Evolutionary conservation across 2,329 filamentous ascomycete genomes (phyloP), one percentile per base, ranked within the genome.

Genomic region (Penicillium freii): DNA sequence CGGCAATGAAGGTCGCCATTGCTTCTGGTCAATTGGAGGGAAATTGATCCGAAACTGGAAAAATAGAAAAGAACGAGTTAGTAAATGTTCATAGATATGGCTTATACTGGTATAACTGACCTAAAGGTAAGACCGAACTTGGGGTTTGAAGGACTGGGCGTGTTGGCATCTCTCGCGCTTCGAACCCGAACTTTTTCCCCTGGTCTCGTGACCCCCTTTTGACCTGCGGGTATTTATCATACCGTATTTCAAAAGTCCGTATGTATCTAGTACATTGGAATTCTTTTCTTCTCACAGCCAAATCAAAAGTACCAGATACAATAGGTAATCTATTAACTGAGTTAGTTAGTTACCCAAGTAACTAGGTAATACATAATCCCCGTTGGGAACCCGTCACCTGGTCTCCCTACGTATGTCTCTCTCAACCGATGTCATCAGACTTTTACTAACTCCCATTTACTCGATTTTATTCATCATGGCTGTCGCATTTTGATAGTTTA

Each of bases 1-100:
- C 56, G 36, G 64, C 56, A 54, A 72, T 51, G 47, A 64, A 66
- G 54, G 69, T 67, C 17, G 72, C 69, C 71, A 74, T 71, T 51
- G 31, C 36, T 34, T 40, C 40, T 61, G 27, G 46, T 46, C 55
- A 61, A 60, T 56, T 45, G 39, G 27, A 7, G 5, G 17, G 15
- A 8, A 19, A 52, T 52, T 47, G 53, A 36, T 19, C 45, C 38
- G 27, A 29, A 5, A 21, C 50, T 47, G 10, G 10, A 50, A 6
- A 4, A 44, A 36, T 25, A 31, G 43, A 19, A 45, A 39, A 9
- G 17, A 33, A 36, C 43, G 2, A 10, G 38, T 57, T 42, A 53
- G 49, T 36, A 2, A 34, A 17, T 21, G 11, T 39, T 23, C 25
- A 21, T 31, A 10, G 0, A 23, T 23, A 31, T 23, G 8, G 2